Evolutionary conservation across 148 eudicot genomes (phyloP), one percentile per base, ranked within the genome.

Genomic region (Amaranthus cruentus): DNA sequence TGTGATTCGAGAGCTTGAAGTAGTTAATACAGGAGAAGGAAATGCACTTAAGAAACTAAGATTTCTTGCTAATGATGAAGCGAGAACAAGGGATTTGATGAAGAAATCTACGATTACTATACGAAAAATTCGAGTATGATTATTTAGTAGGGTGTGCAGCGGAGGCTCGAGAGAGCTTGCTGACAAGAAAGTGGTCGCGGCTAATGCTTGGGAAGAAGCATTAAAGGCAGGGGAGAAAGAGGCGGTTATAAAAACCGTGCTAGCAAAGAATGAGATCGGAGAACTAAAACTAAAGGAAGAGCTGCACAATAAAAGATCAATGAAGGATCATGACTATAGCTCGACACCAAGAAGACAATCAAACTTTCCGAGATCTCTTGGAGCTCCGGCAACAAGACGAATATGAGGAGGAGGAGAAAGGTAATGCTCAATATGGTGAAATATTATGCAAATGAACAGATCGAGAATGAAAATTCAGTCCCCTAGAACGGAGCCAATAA

Each of bases 121-220:
- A 73, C 89, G 97, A 11, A 90, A 68, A 68, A 66, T 90, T 87
- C 68, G 99, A 96, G 80, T 90, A 88, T 12, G 90, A 89, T 70
- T 96, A 96, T 80, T 82, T 96, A 68, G 84, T 68, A 47, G 88
- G 89, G 42, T 73, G 76, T 75, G 97, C 97, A 51, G 81, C 38
- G 9, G 83, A 70, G 9, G 95, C 95, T 3, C 80, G 78, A 74
- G 87, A 92, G 73, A 92, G 73, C 68, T 88, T 74, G 99, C 95
- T 57, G 89, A 90, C 50, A 92, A 87, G 79, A 96, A 96, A 69
- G 88, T 90, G 21, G 89, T 75, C 46, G 99, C 99, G 49, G 99
- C 96, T 78, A 77, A 83, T 58, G 88, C 88, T 9, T 92, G 99
- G 96, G 73, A 81, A 7, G 83, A 86, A 76, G 94, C 99, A 65